Percentiles rank a stretch among this genome's conserved stretches.
phyloP scores from a whole-genome alignment of 176 grass and related monocot species.

The Hyparrhenia diplandra region DNA sequence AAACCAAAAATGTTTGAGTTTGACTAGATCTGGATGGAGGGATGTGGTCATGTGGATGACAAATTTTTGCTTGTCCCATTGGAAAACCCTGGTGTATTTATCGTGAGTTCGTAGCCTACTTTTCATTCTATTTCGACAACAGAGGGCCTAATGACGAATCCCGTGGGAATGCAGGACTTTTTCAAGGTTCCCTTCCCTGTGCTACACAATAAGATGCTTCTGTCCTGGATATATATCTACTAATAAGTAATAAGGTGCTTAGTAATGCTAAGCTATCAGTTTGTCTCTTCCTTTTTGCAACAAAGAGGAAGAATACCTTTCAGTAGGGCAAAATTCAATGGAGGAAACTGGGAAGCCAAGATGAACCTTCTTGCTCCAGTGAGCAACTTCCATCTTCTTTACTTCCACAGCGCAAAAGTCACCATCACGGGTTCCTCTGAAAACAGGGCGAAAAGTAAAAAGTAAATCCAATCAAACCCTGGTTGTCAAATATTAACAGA shows the following conservation, averaged over 20 bases:
- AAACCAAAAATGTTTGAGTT: background rate
- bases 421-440: conserved; percentile 63
- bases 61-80: background rate
- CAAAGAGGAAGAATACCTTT: conserved; percentile 52
- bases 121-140: background rate
- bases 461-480: background rate
- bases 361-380: conserved; percentile 75
- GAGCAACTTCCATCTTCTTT: conserved; percentile 66
- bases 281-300: background rate
- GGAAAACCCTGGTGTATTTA: background rate
- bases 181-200: background rate
- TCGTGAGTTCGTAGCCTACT: background rate
- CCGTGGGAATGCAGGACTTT: background rate
- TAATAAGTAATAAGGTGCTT: background rate
- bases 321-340: conserved; percentile 79
- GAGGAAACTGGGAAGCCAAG: conserved; percentile 56
- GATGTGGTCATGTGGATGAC: background rate
- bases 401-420: conserved; percentile 70
- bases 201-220: background rate
- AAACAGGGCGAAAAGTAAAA: conserved; percentile 31
- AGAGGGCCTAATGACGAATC: background rate
- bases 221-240: background rate
- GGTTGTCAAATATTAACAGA: background rate
- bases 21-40: background rate
- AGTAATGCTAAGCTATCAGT: background rate